Base-by-base conservation (phyloP, 1,139 yeast species). In the Ogataea hybrid region DNA sequence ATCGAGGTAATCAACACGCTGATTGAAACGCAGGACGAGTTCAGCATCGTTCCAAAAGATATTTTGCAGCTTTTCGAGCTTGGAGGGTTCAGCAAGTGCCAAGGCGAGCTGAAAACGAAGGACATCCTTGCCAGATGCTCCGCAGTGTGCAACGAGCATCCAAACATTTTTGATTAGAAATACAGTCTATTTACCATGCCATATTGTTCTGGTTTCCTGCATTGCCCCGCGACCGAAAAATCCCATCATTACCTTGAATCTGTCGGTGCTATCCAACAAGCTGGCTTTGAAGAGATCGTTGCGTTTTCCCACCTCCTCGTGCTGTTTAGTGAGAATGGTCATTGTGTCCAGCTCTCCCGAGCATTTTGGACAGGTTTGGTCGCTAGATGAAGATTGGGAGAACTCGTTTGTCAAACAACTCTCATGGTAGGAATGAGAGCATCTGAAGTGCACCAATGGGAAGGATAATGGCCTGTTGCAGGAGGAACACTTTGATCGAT, bases 1-100 rank as follows among this genome's bases (percentile, higher is more conserved):
- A 90, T 92, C 58, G 97, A 90, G 61, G 94, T 90, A 27, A 84
- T 92, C 28, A 86, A 88, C 61, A 81, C 81, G 52, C 70, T 94
- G 63, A 89, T 94, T 51, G 88, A 87, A 48, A 75, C 82, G 47
- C 92, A 87, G 60, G 92, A 86, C 53, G 87, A 85, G 44, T 75
- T 92, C 51, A 77, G 90, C 37, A 72, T 81, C 39, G 83, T 90
- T 28, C 97, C 98, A 0, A 62, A 58, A 6, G 86, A 79, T 55
- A 53, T 73, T 43, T 58, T 67, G 62, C 48, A 52, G 5, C 30
- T 62, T 6, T 62, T 52, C 39, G 47, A 52, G 10, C 28, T 40
- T n/a, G 59, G 57, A 7, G 63, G 59, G 6, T 61, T 62, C 37
- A 52, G 47, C 33, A 48, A 47, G 21, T 30, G 37, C 16, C 32